These are phyloP conservation scores for Sphagnum fallax DNA, from an alignment of 228 moss, liverwort and hornwort species.

Conservation along the genomic window DNA sequence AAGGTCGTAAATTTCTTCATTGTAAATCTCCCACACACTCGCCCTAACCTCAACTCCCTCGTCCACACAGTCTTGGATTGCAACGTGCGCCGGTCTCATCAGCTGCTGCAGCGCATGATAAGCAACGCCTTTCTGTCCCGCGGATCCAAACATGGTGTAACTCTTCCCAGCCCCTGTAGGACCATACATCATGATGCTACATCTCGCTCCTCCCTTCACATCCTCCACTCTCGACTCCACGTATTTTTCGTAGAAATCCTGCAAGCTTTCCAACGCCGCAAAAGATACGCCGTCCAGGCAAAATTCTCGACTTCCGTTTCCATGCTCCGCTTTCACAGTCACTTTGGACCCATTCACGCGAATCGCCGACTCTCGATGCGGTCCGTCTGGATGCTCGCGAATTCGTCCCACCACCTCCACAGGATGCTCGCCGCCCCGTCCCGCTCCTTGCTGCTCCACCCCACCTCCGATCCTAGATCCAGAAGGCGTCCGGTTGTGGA, in stretches of 20 bases:
- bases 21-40: constrained; percentile 90
- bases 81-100: constrained; percentile 31
- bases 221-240: constrained; percentile 86
- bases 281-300: constrained; percentile 81
- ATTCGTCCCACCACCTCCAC: constrained; percentile 96
- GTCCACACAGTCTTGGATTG: constrained; percentile 16
- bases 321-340: constrained; percentile 46
- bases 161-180: constrained; percentile 94
- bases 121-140: constrained; percentile 73
- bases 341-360: constrained; percentile 51
- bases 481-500: too few relatives aligned
- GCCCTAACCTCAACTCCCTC: constrained; percentile 66
- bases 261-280: constrained; percentile 63
- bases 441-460: too few relatives aligned
- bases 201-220: constrained; percentile 81
- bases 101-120: constrained; percentile 75
- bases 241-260: constrained; percentile 68
- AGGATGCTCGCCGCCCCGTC: constrained; percentile 47
- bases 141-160: constrained; percentile 90
- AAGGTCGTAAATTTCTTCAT: constrained; percentile 88
- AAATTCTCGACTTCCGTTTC: constrained; percentile 66
- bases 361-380: constrained; percentile 65
- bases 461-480: too few relatives aligned
- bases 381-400: constrained; percentile 80
- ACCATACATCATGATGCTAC: constrained; percentile 97